Evolutionary conservation across 148 eudicot species (phyloP).

Genomic region (Spergularia bocconei): DNA sequence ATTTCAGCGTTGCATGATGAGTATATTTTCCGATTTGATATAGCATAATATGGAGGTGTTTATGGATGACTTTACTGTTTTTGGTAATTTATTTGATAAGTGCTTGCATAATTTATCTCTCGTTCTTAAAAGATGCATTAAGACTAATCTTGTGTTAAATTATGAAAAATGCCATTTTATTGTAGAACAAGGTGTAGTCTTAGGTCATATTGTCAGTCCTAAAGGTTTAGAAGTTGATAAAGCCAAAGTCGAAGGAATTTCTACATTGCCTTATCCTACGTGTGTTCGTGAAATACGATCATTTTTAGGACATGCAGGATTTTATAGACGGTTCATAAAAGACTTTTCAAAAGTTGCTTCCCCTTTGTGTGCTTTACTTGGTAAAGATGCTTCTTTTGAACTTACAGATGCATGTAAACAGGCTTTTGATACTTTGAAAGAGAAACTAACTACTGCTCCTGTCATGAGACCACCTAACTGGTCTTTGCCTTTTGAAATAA

Average conservation of each 20-base stretch:
- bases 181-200: constrained; percentile 14
- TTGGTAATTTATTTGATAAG: constrained; percentile 9
- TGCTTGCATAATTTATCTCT: background rate
- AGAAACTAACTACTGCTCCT: background rate
- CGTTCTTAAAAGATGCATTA: background rate
- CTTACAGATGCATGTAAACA: background rate
- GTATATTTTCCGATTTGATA: constrained; percentile 4
- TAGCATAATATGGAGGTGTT: constrained; percentile 2
- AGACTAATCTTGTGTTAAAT: constrained; percentile 10
- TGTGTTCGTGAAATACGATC: constrained; percentile 5
- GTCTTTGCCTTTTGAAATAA: constrained; percentile 17
- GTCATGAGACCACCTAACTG: background rate
- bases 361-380: background rate
- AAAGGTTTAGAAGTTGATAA: constrained; percentile 20
- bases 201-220: constrained; percentile 4
- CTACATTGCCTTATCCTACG: constrained; percentile 2
- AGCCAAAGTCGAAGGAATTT: constrained; percentile 21
- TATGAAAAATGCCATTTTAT: constrained; percentile 25
- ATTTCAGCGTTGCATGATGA: background rate
- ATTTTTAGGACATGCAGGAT: constrained; percentile 2
- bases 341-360: background rate
- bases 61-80: constrained; percentile 7
- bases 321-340: constrained; percentile 12
- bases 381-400: background rate
- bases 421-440: background rate